Conservation (phyloP, 306 rosid species). For the Prunus mira region DNA sequence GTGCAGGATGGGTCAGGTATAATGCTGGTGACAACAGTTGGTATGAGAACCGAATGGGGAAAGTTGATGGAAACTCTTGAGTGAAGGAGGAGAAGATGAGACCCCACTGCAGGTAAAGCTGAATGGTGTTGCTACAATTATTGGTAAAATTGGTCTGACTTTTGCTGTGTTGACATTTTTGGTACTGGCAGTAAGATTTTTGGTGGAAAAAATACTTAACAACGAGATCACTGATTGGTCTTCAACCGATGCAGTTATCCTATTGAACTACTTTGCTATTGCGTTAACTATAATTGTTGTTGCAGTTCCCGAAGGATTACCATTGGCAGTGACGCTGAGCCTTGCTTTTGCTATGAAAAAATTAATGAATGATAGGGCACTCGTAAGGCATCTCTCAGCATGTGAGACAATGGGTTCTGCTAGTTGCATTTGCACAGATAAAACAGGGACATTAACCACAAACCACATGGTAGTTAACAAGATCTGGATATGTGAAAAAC, state of each 20-base stretch:
- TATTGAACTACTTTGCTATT: conserved; percentile 80
- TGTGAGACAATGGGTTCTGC: conserved; percentile 99
- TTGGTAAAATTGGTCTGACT: conserved; percentile 87
- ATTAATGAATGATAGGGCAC: conserved; percentile 79
- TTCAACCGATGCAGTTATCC: conserved; percentile 61
- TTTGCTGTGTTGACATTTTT: conserved; percentile 79
- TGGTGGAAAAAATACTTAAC: conserved; percentile 48
- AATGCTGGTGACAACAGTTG: conserved; percentile 92
- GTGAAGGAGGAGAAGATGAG: conserved; percentile 95
- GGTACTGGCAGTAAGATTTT: conserved; percentile 57
- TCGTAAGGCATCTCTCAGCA: conserved; percentile 93
- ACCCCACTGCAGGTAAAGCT: conserved; percentile 96
- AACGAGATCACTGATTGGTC: conserved; percentile 65
- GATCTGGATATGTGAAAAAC: conserved; percentile 60
- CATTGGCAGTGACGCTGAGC: conserved; percentile 93
- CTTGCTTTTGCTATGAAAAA: conserved; percentile 99
- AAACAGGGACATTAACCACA: conserved; percentile 93
- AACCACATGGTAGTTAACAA: conserved; percentile 81
- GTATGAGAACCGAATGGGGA: conserved; percentile 99
- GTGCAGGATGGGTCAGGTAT: conserved; percentile 92
- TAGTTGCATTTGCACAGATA: conserved; percentile 93
- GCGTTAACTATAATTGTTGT: conserved; percentile 91
- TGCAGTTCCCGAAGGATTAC: conserved; percentile 98
- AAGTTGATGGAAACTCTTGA: conserved; percentile 92
- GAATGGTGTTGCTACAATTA: conserved; percentile 91